Conservation (phyloP, 2,329 filamentous ascomycete genomes). For the Aulographum hederae region DNA sequence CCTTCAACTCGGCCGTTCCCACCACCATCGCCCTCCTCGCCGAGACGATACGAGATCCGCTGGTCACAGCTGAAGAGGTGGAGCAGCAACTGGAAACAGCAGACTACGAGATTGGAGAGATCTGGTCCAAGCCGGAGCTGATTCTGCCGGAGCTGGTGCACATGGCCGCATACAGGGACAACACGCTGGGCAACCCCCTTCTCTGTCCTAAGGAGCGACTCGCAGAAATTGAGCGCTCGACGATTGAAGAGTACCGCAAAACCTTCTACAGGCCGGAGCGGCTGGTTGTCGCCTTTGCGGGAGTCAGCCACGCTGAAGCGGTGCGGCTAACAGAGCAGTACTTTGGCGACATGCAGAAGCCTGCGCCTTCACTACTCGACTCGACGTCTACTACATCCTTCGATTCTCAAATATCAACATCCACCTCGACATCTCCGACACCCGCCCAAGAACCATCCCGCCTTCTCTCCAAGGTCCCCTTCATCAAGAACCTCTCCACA, state of each 20-base stretch:
- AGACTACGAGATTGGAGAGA: constrained; percentile 89
- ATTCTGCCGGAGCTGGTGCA: constrained; percentile 92
- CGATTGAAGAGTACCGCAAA: constrained; percentile 62
- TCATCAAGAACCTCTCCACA: constrained; percentile 76
- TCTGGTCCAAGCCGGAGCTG: constrained; percentile 92
- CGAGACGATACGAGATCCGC: constrained; percentile 78
- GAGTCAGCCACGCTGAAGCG: constrained; percentile 66
- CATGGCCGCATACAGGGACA: constrained; percentile 87
- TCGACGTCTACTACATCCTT: constrained; percentile 35
- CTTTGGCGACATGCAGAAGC: constrained; percentile 71
- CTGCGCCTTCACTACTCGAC: constrained; percentile 30
- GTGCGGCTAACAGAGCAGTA: constrained; percentile 63
- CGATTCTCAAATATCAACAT: constrained; percentile 8
- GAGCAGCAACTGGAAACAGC: constrained; percentile 75
- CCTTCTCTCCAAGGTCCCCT: constrained; percentile 67
- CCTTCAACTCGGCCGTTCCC: constrained; percentile 84
- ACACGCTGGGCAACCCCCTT: constrained; percentile 85
- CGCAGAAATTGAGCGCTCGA: constrained; percentile 49
- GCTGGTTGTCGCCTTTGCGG: constrained; percentile 89
- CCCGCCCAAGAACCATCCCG: constrained; percentile 37
- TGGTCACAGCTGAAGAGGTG: constrained; percentile 75
- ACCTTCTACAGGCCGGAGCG: constrained; percentile 77
- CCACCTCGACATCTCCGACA: constrained; percentile 12
- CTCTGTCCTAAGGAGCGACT: constrained; percentile 78
- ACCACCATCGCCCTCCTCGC: constrained; percentile 69